Percentiles rank a stretch among this genome's conserved stretches.
Conservation (phyloP, 768 basidiomycete genomes). For the Candolleomyces eurysporus region DNA sequence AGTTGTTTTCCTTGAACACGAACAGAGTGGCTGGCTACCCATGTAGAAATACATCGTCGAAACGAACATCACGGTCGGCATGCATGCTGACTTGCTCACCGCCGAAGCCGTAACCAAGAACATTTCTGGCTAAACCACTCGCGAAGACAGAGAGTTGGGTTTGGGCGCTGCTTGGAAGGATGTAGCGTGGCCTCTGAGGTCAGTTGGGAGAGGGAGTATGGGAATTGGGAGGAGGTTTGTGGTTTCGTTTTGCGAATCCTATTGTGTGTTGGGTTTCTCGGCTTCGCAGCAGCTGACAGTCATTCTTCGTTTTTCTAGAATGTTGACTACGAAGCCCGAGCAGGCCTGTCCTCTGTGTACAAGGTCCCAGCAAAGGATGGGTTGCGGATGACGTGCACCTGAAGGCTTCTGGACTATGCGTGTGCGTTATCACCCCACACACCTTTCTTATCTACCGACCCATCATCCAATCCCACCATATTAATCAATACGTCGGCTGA, state of each 20-base stretch:
- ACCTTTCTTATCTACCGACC: not conserved
- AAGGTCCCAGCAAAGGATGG: constrained; percentile 55
- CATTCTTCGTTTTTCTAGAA: constrained; percentile 32
- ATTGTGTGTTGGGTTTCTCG: not conserved
- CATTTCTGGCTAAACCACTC: constrained; percentile 44
- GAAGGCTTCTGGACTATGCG: constrained; percentile 76
- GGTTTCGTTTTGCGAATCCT: not conserved
- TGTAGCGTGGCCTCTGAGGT: constrained; percentile 55
- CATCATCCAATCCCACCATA: not conserved
- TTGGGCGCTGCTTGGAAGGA: constrained; percentile 79
- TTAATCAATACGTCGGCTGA: no score
- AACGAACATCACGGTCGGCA: constrained; percentile 84
- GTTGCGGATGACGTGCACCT: constrained; percentile 76
- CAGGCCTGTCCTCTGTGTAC: constrained; percentile 71
- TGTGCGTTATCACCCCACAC: constrained; percentile 41
- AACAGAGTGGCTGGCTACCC: constrained; percentile 74
- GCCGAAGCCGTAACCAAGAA: constrained; percentile 72
- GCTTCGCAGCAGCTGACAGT: no score
- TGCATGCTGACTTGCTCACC: constrained; percentile 76
- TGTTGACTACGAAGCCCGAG: constrained; percentile 79
- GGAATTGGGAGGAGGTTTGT: constrained; percentile 67
- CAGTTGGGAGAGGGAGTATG: constrained; percentile 58
- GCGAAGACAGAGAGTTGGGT: constrained; percentile 50
- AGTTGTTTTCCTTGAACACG: constrained; percentile 8
- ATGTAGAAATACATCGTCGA: constrained; percentile 93